phyloP scores from a whole-genome alignment of 163 green algal species.

The Scenedesmus sp. region DNA sequence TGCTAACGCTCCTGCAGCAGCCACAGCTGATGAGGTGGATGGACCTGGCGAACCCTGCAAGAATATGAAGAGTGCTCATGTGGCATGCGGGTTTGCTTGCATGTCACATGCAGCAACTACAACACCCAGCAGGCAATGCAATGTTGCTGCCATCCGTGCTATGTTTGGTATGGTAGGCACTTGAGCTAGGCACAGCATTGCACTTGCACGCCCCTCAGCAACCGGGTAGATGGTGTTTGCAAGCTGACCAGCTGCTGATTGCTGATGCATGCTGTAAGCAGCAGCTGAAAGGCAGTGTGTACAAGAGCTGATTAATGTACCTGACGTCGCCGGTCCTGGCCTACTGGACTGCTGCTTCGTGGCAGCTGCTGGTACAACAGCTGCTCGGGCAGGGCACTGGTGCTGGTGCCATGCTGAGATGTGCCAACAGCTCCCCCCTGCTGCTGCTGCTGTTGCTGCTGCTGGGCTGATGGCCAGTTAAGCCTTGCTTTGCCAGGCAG shows the following conservation, averaged over 20 bases:
- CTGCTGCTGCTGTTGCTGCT: conserved; percentile 33
- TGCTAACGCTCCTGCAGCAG: conserved; percentile 11
- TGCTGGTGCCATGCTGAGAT: not conserved
- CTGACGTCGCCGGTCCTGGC: not conserved
- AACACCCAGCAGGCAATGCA: not conserved
- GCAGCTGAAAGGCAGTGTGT: not conserved
- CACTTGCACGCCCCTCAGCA: not conserved
- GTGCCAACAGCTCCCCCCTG: not conserved
- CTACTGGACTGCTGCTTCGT: not conserved
- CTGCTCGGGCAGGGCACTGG: not conserved
- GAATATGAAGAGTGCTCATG: not conserved
- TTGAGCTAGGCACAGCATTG: not conserved
- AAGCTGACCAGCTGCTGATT: too few relatives aligned
- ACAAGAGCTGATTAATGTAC: not conserved
- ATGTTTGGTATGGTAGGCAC: not conserved
- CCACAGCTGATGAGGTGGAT: not conserved
- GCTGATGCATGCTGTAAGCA: too few relatives aligned
- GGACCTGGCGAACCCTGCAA: conserved; percentile 5
- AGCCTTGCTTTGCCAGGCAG: conserved; percentile 47
- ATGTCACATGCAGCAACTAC: not conserved
- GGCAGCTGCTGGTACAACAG: conserved; percentile 2
- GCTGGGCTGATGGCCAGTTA: not conserved
- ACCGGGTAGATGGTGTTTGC: not conserved
- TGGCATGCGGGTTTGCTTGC: not conserved
- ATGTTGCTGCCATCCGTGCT: not conserved